A percentile compares a stretch with the other conserved stretches of the same genome.
Evolutionary conservation across 106 monocot genomes (phyloP).

Genomic region (Alisma plantagoaquatica): DNA sequence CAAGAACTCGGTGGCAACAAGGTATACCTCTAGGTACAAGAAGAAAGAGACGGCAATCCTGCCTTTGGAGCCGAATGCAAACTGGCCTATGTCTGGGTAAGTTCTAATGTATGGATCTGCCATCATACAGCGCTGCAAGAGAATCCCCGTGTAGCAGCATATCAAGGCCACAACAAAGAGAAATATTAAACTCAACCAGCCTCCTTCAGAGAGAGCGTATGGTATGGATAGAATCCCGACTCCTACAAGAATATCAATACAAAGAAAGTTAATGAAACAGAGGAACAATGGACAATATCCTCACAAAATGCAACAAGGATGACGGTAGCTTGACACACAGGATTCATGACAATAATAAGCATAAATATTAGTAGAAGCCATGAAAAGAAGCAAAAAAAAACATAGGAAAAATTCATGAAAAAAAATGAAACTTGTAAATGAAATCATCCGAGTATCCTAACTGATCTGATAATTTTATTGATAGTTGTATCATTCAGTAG

Average conservation of each 20-base stretch:
- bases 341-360: neutral
- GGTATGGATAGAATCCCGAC: constrained; percentile 30
- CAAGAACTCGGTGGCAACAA: constrained; percentile 23
- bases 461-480: no score
- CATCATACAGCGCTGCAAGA: constrained; percentile 23
- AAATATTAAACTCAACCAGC: constrained; percentile 21
- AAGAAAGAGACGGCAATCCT: constrained; percentile 10
- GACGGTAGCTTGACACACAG: no score
- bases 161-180: constrained; percentile 13
- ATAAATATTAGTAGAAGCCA: no score
- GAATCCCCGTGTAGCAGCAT: constrained; percentile 26
- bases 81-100: constrained; percentile 21
- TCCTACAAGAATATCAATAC: constrained; percentile 10
- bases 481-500: no score
- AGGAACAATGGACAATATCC: no score
- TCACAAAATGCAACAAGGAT: no score
- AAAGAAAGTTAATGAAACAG: no score
- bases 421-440: no score
- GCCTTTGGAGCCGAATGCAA: constrained; percentile 22
- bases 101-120: constrained; percentile 3
- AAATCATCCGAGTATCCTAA: no score
- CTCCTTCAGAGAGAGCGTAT: constrained; percentile 29
- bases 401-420: no score
- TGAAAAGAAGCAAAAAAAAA: no score
- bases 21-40: constrained; percentile 25